Evolutionary conservation across 1,139 yeast species (phyloP), one percentile per base, ranked within the genome.

Genomic region (Magnusiomyces clavatus): DNA sequence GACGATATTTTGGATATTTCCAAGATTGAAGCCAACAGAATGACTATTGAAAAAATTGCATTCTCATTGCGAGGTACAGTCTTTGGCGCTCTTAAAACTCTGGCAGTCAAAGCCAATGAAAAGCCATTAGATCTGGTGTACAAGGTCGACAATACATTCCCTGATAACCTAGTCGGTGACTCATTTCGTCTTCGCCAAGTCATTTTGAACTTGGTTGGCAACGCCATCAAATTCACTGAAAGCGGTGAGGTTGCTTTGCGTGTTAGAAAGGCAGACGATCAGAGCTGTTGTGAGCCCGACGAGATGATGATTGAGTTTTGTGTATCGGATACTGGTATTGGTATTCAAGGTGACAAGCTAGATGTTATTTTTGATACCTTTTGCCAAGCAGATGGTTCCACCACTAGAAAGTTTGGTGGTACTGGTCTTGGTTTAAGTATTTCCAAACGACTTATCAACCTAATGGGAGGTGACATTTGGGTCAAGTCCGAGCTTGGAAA

Each of bases 401-500:
- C 95, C 0, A 87, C 95, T 1, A 78, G 96, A 65, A 86, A 86
- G 67, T 87, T 87, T 66, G 96, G 96, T 64, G 96, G 96, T 66
- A 87, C 95, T 10, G 92, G 92, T 55, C 74, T 87, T 49, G 96
- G 96, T 29, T 75, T 87, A 54, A 85, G 95, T 1, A 87, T 87
- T 67, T 87, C 95, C 6, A 86, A 86, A 66, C 88, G 87, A 61
- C 76, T 87, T 60, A 86, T 87, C 64, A 90, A 86, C 62, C 75
- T 87, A 56, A 86, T 87, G 95, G 95, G 95, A 46, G 96, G 76
- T 50, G 90, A 85, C 58, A 86, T 86, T 56, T 86, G 95, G 95
- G 95, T 86, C 41, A 80, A 86, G 36, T 84, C 92, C 1, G 78
- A 78, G 52, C 84, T 82, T 63, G 94, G 94, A n/a, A 73, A 77